Percentiles rank a stretch among this genome's conserved stretches.
phyloP scores from a whole-genome alignment of 2,329 filamentous ascomycete genomes.

The Ceratocystis diversiconidia region DNA sequence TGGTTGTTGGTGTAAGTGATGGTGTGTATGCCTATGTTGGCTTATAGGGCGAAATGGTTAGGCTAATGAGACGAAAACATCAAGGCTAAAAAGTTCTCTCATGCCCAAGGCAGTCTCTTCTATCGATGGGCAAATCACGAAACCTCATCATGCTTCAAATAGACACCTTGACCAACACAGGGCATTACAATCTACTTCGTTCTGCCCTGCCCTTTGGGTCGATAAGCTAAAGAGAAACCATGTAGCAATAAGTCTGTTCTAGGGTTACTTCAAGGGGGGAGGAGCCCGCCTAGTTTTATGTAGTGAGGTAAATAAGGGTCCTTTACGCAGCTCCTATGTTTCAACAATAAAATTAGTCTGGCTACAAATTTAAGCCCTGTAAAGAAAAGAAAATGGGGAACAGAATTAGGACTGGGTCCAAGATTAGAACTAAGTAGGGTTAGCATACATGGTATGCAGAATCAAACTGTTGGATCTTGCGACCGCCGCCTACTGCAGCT shows the following conservation, averaged over 20 bases:
- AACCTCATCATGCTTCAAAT: neutral
- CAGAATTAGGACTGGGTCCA: too few relatives aligned
- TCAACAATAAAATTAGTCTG: slow-evolving; percentile 2
- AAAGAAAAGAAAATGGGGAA: neutral
- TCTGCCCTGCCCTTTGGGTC: neutral
- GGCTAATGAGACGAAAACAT: neutral
- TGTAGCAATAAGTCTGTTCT: neutral
- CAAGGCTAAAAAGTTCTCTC: neutral
- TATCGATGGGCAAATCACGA: neutral
- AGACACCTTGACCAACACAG: neutral
- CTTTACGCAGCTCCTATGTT: neutral
- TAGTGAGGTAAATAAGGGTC: neutral
- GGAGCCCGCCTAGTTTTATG: neutral
- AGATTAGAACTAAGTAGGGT: too few relatives aligned
- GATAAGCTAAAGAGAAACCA: too few relatives aligned
- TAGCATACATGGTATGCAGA: too few relatives aligned
- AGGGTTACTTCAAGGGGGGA: neutral
- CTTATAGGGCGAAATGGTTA: too few relatives aligned
- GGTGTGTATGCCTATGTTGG: too few relatives aligned
- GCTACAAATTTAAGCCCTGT: slow-evolving; percentile 4
- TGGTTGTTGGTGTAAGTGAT: too few relatives aligned
- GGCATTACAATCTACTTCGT: neutral
- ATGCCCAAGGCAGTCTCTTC: neutral
- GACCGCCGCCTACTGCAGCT: neutral
- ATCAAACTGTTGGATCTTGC: neutral